Percentiles rank a stretch among this genome's conserved stretches.
Evolutionary conservation across 2,329 filamentous ascomycete species (phyloP).

Genomic region (Leptographium galeiforme): DNA sequence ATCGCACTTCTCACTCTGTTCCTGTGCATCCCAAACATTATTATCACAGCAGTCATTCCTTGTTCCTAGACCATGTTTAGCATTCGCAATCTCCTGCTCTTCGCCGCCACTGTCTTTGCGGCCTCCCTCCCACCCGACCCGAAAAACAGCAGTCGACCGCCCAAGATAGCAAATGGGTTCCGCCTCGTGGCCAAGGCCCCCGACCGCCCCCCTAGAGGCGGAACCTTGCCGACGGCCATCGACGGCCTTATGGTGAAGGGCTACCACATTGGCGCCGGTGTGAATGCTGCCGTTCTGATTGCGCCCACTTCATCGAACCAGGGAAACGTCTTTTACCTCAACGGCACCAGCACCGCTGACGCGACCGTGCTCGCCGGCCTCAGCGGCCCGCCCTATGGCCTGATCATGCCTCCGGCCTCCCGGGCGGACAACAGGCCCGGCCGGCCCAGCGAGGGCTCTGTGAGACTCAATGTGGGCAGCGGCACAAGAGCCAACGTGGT

Average conservation of each 20-base stretch:
- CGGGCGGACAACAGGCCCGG: not conserved
- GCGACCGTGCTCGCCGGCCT: constrained; percentile 25
- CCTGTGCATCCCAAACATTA: not conserved
- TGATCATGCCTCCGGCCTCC: constrained; percentile 16
- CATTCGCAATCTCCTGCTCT: not conserved
- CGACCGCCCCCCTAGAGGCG: too few relatives aligned
- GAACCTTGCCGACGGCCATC: constrained; percentile 18
- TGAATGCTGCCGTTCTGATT: constrained; percentile 23
- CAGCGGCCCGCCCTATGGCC: constrained; percentile 24
- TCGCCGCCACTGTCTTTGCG: not conserved
- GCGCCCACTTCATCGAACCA: constrained; percentile 7
- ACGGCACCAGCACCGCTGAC: constrained; percentile 23
- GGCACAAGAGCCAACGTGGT: constrained; percentile 13
- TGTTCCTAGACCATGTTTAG: not conserved
- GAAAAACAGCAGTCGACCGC: not conserved
- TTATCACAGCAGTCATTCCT: not conserved
- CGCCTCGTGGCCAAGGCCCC: constrained; percentile 19
- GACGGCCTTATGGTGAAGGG: constrained; percentile 25
- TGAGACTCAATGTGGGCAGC: constrained; percentile 22
- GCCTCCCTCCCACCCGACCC: not conserved
- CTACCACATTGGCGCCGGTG: constrained; percentile 29
- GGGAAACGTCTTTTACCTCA: constrained; percentile 32
- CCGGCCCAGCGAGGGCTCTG: constrained; percentile 13
- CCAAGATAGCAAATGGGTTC: constrained; percentile 1
- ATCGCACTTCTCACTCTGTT: not conserved